Conservation (phyloP, 2,329 filamentous ascomycete genomes). For the Daldinia sp. region DNA sequence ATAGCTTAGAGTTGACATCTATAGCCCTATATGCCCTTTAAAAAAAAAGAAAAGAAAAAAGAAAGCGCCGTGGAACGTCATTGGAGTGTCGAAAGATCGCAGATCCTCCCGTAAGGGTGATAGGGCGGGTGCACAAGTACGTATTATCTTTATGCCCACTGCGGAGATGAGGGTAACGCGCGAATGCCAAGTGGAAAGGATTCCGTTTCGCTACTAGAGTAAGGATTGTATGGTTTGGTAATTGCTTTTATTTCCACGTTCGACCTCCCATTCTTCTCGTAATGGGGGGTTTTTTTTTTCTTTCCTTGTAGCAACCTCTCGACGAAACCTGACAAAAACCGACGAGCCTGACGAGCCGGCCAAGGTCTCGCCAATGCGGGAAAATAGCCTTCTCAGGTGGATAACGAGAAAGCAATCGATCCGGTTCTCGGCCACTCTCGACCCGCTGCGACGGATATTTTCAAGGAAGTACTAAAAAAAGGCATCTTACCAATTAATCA, state of each 20-base stretch:
- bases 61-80: slow-evolving; percentile 21
- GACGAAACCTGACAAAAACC: slow-evolving; percentile 18
- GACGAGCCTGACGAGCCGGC: slow-evolving; percentile 19
- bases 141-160: slow-evolving; percentile 10
- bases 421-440: slow-evolving; percentile 20
- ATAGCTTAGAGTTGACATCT: slow-evolving; percentile 16
- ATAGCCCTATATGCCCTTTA: slow-evolving; percentile 25
- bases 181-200: slow-evolving; percentile 7
- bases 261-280: background rate
- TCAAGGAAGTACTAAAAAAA: slow-evolving; percentile 6
- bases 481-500: slow-evolving; percentile 1
- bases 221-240: background rate
- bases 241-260: slow-evolving; percentile 8
- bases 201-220: slow-evolving; percentile 2
- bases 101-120: slow-evolving; percentile 11
- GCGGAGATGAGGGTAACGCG: slow-evolving; percentile 13
- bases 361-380: slow-evolving; percentile 13
- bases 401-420: slow-evolving; percentile 10
- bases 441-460: slow-evolving; percentile 24
- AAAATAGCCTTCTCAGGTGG: slow-evolving; percentile 16
- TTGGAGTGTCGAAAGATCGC: slow-evolving; percentile 21
- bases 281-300: no score
- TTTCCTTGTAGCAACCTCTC: background rate
- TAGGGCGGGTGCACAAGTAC: background rate
- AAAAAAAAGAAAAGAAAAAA: no score